Evolutionary conservation across 139 green algal species (phyloP).

Genomic region (Chlorella sorokiniana): DNA sequence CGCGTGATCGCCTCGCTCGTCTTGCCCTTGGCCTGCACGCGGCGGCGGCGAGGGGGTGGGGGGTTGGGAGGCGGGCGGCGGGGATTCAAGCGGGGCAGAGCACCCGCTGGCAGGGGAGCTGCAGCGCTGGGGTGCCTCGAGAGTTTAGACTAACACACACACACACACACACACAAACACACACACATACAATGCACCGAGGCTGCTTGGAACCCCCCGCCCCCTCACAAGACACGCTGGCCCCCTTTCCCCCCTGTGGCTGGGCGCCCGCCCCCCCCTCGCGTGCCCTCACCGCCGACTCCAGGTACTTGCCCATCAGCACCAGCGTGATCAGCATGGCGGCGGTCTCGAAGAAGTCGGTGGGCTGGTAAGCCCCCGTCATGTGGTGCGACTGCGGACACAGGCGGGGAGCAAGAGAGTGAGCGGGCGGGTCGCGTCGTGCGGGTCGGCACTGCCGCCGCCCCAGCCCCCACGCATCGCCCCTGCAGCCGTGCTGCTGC

Average conservation of each 20-base stretch:
- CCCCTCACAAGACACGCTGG: not conserved
- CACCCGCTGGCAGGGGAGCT: not conserved
- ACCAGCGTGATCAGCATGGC: slow-evolving; percentile 98
- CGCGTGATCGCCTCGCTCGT: slow-evolving; percentile 85
- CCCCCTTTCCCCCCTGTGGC: not conserved
- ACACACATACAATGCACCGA: too few relatives aligned
- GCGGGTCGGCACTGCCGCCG: too few relatives aligned
- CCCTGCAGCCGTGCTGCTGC: not conserved
- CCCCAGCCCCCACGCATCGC: not conserved
- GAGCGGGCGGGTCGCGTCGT: not conserved
- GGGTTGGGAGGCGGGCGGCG: not conserved
- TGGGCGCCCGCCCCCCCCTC: not conserved
- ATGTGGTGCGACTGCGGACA: slow-evolving; percentile 8
- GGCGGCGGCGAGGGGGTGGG: not conserved
- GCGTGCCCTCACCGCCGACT: slow-evolving; percentile 33
- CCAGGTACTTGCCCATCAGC: slow-evolving; percentile 78
- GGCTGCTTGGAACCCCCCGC: too few relatives aligned
- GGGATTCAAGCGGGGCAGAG: not conserved
- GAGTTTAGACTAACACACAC: too few relatives aligned
- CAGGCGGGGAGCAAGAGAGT: not conserved
- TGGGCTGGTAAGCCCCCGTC: slow-evolving; percentile 59
- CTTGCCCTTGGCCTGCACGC: slow-evolving; percentile 63
- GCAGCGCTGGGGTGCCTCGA: not conserved
- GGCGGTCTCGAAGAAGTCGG: slow-evolving; percentile 97
- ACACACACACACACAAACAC: not conserved